These are phyloP conservation scores for Plasmodium gallinaceum DNA, from an alignment of 169 alveolate species.

Conservation along the genomic window DNA sequence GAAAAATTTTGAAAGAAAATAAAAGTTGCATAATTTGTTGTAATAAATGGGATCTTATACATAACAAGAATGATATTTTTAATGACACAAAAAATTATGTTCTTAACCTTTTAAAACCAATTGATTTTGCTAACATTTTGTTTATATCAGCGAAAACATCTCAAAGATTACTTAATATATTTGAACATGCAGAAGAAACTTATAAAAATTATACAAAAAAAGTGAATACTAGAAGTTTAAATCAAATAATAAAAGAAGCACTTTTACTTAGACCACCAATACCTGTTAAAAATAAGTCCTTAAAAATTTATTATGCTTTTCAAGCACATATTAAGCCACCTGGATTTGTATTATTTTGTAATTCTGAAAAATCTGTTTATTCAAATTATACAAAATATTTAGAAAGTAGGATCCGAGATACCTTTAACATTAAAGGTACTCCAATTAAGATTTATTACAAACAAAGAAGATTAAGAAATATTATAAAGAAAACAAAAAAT, in stretches of 20 bases:
- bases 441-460: conserved; percentile 80
- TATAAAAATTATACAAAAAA: conserved; percentile 76
- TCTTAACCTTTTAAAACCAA: conserved; percentile 80
- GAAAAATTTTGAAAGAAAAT: conserved; percentile 81
- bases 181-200: conserved; percentile 78
- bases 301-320: conserved; percentile 84
- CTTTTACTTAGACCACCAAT: conserved; percentile 80
- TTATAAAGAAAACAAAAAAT: conserved; percentile 33
- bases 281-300: conserved; percentile 80
- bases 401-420: conserved; percentile 80
- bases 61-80: conserved; percentile 82
- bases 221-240: conserved; percentile 57
- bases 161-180: conserved; percentile 80
- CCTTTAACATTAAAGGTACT: conserved; percentile 80
- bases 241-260: conserved; percentile 83
- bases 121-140: conserved; percentile 82
- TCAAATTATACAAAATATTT: conserved; percentile 84
- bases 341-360: conserved; percentile 84
- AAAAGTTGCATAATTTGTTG: conserved; percentile 85
- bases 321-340: conserved; percentile 86
- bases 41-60: conserved; percentile 86
- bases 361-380: conserved; percentile 79
- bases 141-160: conserved; percentile 86
- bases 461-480: conserved; percentile 49
- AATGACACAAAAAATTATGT: conserved; percentile 83